A percentile compares a stretch with the other conserved stretches of the same genome.
These are phyloP conservation scores for Phytopythium ostracodes DNA, from an alignment of 352 stramenopile species.

Conservation along the genomic window DNA sequence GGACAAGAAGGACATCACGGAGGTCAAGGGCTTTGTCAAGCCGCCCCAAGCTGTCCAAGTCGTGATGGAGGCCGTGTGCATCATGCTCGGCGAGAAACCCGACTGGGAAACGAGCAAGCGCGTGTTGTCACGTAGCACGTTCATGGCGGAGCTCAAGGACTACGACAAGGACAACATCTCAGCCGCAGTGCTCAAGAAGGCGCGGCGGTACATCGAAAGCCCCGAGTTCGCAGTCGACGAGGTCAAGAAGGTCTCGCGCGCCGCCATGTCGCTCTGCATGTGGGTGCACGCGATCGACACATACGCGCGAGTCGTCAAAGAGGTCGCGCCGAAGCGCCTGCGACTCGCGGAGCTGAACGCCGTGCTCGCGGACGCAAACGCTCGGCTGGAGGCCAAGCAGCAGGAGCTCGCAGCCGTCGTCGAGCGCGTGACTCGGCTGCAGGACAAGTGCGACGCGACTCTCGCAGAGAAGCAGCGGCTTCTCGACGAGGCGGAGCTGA, in stretches of 20 bases:
- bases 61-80: constrained; percentile 87
- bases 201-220: constrained; percentile 83
- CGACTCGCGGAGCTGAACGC: constrained; percentile 67
- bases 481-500: constrained; percentile 57
- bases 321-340: constrained; percentile 76
- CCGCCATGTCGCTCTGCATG: constrained; percentile 85
- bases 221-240: constrained; percentile 80
- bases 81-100: constrained; percentile 80
- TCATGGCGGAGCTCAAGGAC: constrained; percentile 82
- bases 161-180: constrained; percentile 85
- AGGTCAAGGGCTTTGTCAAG: constrained; percentile 86
- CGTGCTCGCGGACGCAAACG: constrained; percentile 68
- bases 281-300: constrained; percentile 85
- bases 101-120: constrained; percentile 86
- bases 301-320: constrained; percentile 68
- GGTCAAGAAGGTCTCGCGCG: constrained; percentile 77
- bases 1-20: constrained; percentile 85
- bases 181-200: constrained; percentile 48
- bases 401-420: constrained; percentile 54
- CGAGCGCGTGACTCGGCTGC: constrained; percentile 44
- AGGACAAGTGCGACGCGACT: constrained; percentile 58
- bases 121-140: constrained; percentile 61
- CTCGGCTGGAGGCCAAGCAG: constrained; percentile 63
- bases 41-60: constrained; percentile 77
- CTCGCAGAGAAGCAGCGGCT: constrained; percentile 66